A percentile compares a stretch with the other conserved stretches of the same genome.
phyloP scores from a whole-genome alignment of 148 eudicot species.

The Dysphania ambrosioides region DNA sequence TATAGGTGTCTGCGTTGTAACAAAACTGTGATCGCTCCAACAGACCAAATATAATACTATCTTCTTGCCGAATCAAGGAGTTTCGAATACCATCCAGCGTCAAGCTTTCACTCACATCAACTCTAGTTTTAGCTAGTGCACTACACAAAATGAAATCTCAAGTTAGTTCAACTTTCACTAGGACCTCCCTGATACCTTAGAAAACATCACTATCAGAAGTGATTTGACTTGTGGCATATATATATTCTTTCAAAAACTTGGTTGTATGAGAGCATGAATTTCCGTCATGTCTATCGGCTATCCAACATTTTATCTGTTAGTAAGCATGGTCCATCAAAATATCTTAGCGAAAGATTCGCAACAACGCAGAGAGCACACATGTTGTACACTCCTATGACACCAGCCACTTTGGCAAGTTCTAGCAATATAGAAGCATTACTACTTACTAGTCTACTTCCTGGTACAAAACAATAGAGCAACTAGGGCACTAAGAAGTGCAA shows the following conservation, averaged over 20 bases:
- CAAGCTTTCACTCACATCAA: constrained; percentile 70
- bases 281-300: no score
- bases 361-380: background rate
- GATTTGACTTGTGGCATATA: no score
- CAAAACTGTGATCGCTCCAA: constrained; percentile 92
- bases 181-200: background rate
- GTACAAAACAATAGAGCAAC: background rate
- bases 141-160: constrained; percentile 32
- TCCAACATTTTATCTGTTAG: no score
- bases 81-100: constrained; percentile 77
- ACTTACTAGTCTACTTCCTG: no score
- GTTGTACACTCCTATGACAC: background rate
- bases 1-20: constrained; percentile 71
- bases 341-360: background rate
- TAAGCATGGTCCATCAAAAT: no score
- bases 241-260: no score
- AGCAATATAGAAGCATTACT: background rate
- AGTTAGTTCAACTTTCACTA: background rate
- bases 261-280: no score
- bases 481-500: background rate
- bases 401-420: background rate
- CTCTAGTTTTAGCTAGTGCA: constrained; percentile 40
- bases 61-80: constrained; percentile 88
- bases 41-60: constrained; percentile 85
- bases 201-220: background rate